A percentile compares a stretch with the other conserved stretches of the same genome.
Evolutionary conservation across 1,284 basidiomycete genomes (phyloP).

Genomic region (Papiliotrema fonsecae): DNA sequence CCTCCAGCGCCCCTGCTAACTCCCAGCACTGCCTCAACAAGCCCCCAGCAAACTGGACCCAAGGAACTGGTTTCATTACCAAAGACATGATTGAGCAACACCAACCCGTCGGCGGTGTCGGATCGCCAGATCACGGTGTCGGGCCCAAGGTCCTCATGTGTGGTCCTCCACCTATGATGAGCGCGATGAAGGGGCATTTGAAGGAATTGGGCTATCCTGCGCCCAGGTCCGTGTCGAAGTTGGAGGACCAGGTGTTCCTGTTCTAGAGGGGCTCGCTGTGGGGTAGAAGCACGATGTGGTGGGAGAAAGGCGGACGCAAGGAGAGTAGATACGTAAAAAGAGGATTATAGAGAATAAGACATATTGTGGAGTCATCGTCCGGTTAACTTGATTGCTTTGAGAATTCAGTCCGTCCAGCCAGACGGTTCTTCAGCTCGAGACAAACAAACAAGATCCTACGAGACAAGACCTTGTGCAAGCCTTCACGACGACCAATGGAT

Average conservation of each 20-base stretch:
- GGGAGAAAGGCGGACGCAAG: too few relatives aligned
- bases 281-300: too few relatives aligned
- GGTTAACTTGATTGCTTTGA: too few relatives aligned
- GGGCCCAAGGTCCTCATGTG: slow-evolving; percentile 82
- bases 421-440: too few relatives aligned
- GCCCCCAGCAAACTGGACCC: slow-evolving; percentile 77
- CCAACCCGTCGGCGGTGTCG: slow-evolving; percentile 49
- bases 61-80: slow-evolving; percentile 85
- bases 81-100: slow-evolving; percentile 85
- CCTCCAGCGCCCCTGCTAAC: slow-evolving; percentile 2
- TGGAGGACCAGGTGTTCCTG: slow-evolving; percentile 72
- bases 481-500: too few relatives aligned
- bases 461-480: too few relatives aligned
- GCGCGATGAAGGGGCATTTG: slow-evolving; percentile 94
- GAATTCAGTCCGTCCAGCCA: too few relatives aligned
- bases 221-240: slow-evolving; percentile 86
- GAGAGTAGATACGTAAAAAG: too few relatives aligned
- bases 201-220: slow-evolving; percentile 79
- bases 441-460: too few relatives aligned
- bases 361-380: too few relatives aligned
- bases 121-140: slow-evolving; percentile 50
- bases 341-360: too few relatives aligned
- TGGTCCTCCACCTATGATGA: slow-evolving; percentile 94
- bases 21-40: slow-evolving; percentile 83
- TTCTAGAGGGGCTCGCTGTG: too few relatives aligned